Percentiles rank a stretch among this genome's conserved stretches.
These are phyloP conservation scores for Anthracocystis setariae DNA, from an alignment of 1,284 basidiomycete species.

Conservation along the genomic window DNA sequence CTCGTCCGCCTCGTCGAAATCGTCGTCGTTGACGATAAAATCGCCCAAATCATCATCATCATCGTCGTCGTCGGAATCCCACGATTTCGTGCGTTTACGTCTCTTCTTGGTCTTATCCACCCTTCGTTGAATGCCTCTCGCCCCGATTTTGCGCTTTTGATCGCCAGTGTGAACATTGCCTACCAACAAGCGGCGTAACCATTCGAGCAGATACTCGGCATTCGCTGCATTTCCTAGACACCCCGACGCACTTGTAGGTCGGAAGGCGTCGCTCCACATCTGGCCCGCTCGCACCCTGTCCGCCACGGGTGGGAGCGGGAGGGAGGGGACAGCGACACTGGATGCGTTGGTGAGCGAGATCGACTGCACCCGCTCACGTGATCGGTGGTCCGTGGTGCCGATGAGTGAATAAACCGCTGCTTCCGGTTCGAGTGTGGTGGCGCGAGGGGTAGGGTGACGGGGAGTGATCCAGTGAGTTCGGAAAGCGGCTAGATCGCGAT, in stretches of 20 bases:
- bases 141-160: conserved; percentile 20
- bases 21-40: conserved; percentile 55
- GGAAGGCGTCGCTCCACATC: conserved; percentile 45
- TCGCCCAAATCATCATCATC: conserved; percentile 38
- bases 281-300: conserved; percentile 6
- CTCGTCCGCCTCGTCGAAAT: conserved; percentile 32
- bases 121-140: conserved; percentile 29
- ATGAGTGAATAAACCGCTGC: no score
- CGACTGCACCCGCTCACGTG: no score
- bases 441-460: conserved; percentile 7
- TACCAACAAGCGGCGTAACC: conserved; percentile 50
- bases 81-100: not conserved
- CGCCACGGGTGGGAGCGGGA: no score
- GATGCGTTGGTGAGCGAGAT: no score
- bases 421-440: not conserved
- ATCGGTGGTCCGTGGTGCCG: no score
- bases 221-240: conserved; percentile 41
- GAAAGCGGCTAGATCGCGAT: conserved; percentile 10
- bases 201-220: conserved; percentile 47
- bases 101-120: conserved; percentile 22
- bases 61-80: conserved; percentile 27
- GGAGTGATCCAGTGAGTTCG: conserved; percentile 13
- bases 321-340: no score
- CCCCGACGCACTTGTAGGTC: conserved; percentile 26
- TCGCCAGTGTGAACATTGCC: conserved; percentile 14